Base-by-base conservation (phyloP, 331 rosid genomes). In the Rosa hybrid region DNA sequence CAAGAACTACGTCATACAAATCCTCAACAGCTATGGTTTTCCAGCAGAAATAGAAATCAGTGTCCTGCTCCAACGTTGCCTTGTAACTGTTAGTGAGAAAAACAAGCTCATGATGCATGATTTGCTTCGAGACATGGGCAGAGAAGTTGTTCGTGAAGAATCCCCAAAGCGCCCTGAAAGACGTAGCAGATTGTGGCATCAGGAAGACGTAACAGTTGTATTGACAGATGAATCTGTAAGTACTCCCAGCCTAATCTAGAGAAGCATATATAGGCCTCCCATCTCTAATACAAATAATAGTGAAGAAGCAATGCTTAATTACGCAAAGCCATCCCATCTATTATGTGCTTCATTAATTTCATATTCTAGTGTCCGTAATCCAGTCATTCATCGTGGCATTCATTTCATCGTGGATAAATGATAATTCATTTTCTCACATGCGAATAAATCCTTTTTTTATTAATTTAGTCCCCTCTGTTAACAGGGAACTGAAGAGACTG, bases 121-220 rank as follows among this genome's bases (percentile, higher is more conserved):
- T 70, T 69, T 85, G 70, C 7, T 84, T 14, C 76, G 82, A 48
- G 82, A 80, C n/a, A 83, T 83, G 86, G 86, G 83, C 12, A 71
- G 84, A 64, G 83, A 77, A 73, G 59, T 84, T 48, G 60, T 84
- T 64, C 78, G 83, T 6, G 68, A 27, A 5, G 2, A 74, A 34
- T 85, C 53, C 12, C 83, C 74, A 46, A 20, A 8, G 0, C 16
- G 0, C 12, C 76, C 25, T 60, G 79, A 64, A 39, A 12, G 18
- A 49, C 48, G 83, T 30, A 74, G 79, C 4, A 81, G 82, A 75
- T n/a, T 83, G 68, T 78, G 78, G 75, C 10, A 12, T 11, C 13
- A 14, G 5, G 76, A 83, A 0, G 82, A 73, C 0, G 81, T n/a
- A 69, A 5, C 0, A n/a, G 53, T 12, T n/a, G 53, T 69, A 4